These are phyloP conservation scores for Geoglossum glabrum DNA, from an alignment of 495 filamentous ascomycete species.

Conservation along the genomic window DNA sequence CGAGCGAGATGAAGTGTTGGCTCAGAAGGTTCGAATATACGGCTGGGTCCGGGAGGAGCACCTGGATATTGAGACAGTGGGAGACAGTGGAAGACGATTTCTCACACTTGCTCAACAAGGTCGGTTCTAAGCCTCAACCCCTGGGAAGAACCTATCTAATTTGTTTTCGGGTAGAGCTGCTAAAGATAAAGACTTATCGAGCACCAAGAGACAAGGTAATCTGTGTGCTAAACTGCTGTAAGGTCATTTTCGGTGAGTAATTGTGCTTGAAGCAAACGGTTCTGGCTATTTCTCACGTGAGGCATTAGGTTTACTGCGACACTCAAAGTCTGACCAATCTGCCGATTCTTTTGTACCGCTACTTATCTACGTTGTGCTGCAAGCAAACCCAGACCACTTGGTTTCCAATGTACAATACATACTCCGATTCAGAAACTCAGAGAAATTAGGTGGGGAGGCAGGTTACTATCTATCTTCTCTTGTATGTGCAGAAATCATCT, in stretches of 20 bases:
- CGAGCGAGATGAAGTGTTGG: constrained; percentile 81
- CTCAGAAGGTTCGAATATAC: constrained; percentile 93
- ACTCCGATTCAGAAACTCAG: constrained; percentile 85
- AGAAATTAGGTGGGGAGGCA: constrained; percentile 88
- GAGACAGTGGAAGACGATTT: constrained; percentile 68
- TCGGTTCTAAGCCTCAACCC: constrained; percentile 16
- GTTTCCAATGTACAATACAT: constrained; percentile 99
- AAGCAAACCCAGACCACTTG: constrained; percentile 83
- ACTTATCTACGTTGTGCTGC: constrained; percentile 86
- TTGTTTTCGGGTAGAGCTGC: constrained; percentile 41
- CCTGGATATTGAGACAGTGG: constrained; percentile 79
- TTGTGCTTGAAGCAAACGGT: constrained; percentile 2
- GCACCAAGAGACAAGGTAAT: constrained; percentile 96
- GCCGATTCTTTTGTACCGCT: constrained; percentile 92
- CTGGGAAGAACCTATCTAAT: constrained; percentile 14
- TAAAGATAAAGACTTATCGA: constrained; percentile 90
- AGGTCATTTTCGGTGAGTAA: constrained; percentile 82
- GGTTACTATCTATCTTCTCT: constrained; percentile 97
- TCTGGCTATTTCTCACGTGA: background rate
- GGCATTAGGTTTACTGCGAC: constrained; percentile 56
- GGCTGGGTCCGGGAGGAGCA: constrained; percentile 87
- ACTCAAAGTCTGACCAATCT: constrained; percentile 80
- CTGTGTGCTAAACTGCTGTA: constrained; percentile 95
- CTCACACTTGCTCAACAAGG: constrained; percentile 76
- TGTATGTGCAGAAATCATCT: constrained; percentile 25